Conservation (phyloP, 306 rosid species). For the Lathyrus tuberosus region DNA sequence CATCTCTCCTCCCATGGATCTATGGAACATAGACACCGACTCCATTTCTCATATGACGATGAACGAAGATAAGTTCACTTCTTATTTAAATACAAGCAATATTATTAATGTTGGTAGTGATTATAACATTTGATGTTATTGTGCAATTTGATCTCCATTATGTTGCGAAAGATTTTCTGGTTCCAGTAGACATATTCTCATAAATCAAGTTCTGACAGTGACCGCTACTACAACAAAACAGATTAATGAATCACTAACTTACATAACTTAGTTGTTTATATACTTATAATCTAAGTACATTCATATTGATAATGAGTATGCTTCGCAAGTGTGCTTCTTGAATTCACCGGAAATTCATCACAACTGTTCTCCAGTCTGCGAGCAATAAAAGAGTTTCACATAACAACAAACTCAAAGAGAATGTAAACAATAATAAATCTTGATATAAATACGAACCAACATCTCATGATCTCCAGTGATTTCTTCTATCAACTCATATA, state of each 20-base stretch:
- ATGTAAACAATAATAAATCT: not conserved
- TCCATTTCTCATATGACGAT: too few relatives aligned
- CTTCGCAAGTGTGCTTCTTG: slow-evolving; percentile 1
- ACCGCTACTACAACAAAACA: not conserved
- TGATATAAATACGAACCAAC: slow-evolving; percentile 56
- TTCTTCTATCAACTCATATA: slow-evolving; percentile 78
- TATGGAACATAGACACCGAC: too few relatives aligned
- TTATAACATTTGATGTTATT: too few relatives aligned
- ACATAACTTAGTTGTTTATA: not conserved
- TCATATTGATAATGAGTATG: not conserved
- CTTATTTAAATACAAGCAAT: too few relatives aligned
- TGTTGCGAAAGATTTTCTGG: too few relatives aligned
- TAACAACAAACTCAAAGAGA: slow-evolving; percentile 21
- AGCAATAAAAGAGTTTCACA: slow-evolving; percentile 7
- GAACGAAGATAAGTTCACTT: too few relatives aligned
- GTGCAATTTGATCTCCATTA: too few relatives aligned
- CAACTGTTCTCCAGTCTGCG: slow-evolving; percentile 53
- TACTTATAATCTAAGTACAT: slow-evolving; percentile 7
- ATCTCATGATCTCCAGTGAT: slow-evolving; percentile 81
- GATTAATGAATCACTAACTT: slow-evolving; percentile 6
- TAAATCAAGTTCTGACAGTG: too few relatives aligned
- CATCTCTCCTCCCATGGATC: too few relatives aligned
- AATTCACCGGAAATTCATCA: slow-evolving; percentile 19
- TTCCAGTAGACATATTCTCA: too few relatives aligned
- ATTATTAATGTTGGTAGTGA: too few relatives aligned